phyloP scores from a whole-genome alignment of 208 protist genomes.

The Leishmania tarentolae region DNA sequence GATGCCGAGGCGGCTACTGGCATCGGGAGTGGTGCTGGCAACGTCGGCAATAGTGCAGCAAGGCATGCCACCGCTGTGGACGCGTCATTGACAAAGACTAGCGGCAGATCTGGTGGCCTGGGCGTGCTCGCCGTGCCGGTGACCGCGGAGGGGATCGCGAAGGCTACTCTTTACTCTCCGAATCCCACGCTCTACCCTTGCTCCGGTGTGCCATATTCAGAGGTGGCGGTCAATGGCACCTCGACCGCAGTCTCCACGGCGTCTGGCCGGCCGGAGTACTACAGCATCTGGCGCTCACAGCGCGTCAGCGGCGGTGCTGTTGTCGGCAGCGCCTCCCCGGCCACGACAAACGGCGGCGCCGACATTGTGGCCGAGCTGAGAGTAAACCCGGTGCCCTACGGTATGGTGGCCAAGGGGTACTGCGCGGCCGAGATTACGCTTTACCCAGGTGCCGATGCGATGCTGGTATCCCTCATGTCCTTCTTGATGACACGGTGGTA shows the following conservation, averaged over 20 bases:
- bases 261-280: constrained; percentile 27
- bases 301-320: constrained; percentile 38
- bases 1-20: neutral
- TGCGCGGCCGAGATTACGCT: constrained; percentile 59
- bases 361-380: constrained; percentile 67
- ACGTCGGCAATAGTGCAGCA: neutral
- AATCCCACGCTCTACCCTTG: neutral
- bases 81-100: neutral
- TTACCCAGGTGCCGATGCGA: constrained; percentile 58
- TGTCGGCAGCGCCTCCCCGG: constrained; percentile 16
- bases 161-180: constrained; percentile 1
- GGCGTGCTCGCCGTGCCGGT: constrained; percentile 14
- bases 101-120: neutral
- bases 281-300: constrained; percentile 51
- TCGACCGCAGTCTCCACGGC: neutral
- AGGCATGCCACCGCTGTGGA: neutral
- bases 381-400: constrained; percentile 27
- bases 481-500: constrained; percentile 72
- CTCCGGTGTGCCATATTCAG: neutral
- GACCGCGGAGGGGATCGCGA: constrained; percentile 2
- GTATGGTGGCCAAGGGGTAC: constrained; percentile 39
- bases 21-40: neutral
- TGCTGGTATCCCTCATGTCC: constrained; percentile 62
- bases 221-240: neutral
- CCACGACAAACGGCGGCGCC: constrained; percentile 51